phyloP scores from a whole-genome alignment of 2,329 filamentous ascomycete genomes.

The Laburnicola sp. region DNA sequence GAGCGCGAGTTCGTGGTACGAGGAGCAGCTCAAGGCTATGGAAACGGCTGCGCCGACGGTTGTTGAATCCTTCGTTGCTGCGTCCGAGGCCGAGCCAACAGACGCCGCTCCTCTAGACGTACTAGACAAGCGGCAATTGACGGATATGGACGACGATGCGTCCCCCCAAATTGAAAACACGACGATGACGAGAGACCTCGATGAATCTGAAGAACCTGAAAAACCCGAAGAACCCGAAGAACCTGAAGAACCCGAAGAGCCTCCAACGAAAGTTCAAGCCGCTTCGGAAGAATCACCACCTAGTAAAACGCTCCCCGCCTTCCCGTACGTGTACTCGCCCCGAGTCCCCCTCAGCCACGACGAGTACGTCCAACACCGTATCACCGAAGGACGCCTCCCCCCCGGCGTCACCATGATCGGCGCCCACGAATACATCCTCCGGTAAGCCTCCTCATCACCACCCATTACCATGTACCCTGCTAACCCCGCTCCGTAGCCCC shows the following conservation, averaged over 20 bases:
- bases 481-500: slow-evolving; percentile 48
- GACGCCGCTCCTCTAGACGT: slow-evolving; percentile 26
- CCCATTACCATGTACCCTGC: slow-evolving; percentile 1
- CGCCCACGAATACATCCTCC: slow-evolving; percentile 65
- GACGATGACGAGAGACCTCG: neutral
- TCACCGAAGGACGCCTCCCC: slow-evolving; percentile 53
- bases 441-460: slow-evolving; percentile 39
- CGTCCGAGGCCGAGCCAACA: slow-evolving; percentile 19
- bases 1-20: slow-evolving; percentile 37
- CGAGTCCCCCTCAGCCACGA: slow-evolving; percentile 36
- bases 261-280: slow-evolving; percentile 29
- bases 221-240: slow-evolving; percentile 18
- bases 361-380: slow-evolving; percentile 42
- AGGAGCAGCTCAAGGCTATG: slow-evolving; percentile 31
- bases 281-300: slow-evolving; percentile 13
- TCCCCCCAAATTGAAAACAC: slow-evolving; percentile 10
- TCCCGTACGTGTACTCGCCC: slow-evolving; percentile 38
- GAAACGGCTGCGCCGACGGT: slow-evolving; percentile 15
- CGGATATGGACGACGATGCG: slow-evolving; percentile 28
- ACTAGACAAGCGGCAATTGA: slow-evolving; percentile 32
- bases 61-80: slow-evolving; percentile 9
- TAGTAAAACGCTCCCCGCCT: slow-evolving; percentile 27
- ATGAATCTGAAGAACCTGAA: neutral
- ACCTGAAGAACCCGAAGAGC: slow-evolving; percentile 24
- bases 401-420: slow-evolving; percentile 60